Evolutionary conservation across 2,329 filamentous ascomycete species (phyloP), one percentile per base, ranked within the genome.

Genomic region (Fusarium beomiforme): DNA sequence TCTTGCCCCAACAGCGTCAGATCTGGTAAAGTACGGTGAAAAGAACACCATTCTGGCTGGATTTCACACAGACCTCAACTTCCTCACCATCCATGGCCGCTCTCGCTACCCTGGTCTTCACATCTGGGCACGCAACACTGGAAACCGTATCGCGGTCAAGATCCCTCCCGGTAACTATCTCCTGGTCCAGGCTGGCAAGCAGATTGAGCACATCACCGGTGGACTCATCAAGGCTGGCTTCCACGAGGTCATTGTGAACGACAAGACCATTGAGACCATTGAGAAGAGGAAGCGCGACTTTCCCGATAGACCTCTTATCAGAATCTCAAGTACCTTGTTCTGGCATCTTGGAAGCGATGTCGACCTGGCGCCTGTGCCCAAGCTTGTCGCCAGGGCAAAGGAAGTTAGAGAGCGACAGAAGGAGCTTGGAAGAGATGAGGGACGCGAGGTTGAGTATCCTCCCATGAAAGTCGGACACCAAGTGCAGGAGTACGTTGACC

Each of bases 51-150:
- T 90, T 74, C 84, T 90, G 19, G 88, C 88, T 19, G 88, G 88
- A 41, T 90, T 90, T 81, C 88, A 90, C 78, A 90, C 88, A 2
- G 88, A 90, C 75, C 86, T 90, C 63, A 90, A 90, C 83, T 90
- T 90, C 77, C 83, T 90, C 56, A 90, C 88, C 70, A 90, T 90
- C 79, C 88, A 90, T 81, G 88, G 88, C 61, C 88, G 88, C 71
- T 89, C 86, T 33, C 86, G 88, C 64, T 90, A 89, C 72, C 88
- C 88, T 0, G 88, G 88, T 5, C 83, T 90, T 71, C 85, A 90
- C 81, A 86, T 90, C 75, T 90, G 88, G 88, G 88, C 87, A 24
- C 87, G 88, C 72, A 90, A 90, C 83, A 90, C 88, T 3, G 88
- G 88, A 46, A 83, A 82, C 67, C 85, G 85, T 70, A 89, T 90